Evolutionary conservation across 2,329 filamentous ascomycete genomes (phyloP).

Genomic region (Hymenoscyphus scutula): DNA sequence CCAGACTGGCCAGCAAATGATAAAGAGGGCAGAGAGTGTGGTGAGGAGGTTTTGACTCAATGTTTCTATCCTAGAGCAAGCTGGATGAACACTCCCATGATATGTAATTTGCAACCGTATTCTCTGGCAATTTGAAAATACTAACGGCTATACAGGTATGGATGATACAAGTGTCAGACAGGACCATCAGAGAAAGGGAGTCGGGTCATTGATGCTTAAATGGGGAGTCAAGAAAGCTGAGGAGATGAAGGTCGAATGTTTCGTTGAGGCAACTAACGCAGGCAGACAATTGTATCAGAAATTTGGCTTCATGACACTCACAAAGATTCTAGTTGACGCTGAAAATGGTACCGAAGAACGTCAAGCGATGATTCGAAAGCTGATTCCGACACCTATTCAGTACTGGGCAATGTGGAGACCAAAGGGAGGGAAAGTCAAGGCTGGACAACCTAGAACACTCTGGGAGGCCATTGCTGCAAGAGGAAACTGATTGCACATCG

Average conservation of each 20-base stretch:
- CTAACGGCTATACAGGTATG: background rate
- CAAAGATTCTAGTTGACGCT: background rate
- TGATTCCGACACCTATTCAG: background rate
- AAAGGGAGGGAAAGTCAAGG: background rate
- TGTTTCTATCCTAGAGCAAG: constrained; percentile 2
- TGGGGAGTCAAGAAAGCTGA: constrained; percentile 1
- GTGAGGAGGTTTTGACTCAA: constrained; percentile 4
- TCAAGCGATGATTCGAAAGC: background rate
- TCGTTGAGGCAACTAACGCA: background rate
- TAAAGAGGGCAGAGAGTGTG: constrained; percentile 1
- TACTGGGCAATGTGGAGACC: constrained; percentile 4
- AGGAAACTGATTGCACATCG: too few species aligned
- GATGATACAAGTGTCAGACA: background rate
- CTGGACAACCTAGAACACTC: background rate
- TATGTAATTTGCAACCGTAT: background rate
- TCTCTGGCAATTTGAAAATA: background rate
- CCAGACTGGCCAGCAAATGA: background rate
- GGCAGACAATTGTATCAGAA: background rate
- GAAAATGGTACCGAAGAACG: background rate
- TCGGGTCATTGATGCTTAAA: background rate
- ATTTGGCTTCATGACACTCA: background rate
- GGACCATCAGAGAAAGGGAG: constrained; percentile 3
- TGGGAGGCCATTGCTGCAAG: background rate
- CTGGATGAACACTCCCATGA: constrained; percentile 5
- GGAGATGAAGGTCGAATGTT: background rate